phyloP scores from a whole-genome alignment of 2,329 filamentous ascomycete genomes.

The Zalaria sp. region DNA sequence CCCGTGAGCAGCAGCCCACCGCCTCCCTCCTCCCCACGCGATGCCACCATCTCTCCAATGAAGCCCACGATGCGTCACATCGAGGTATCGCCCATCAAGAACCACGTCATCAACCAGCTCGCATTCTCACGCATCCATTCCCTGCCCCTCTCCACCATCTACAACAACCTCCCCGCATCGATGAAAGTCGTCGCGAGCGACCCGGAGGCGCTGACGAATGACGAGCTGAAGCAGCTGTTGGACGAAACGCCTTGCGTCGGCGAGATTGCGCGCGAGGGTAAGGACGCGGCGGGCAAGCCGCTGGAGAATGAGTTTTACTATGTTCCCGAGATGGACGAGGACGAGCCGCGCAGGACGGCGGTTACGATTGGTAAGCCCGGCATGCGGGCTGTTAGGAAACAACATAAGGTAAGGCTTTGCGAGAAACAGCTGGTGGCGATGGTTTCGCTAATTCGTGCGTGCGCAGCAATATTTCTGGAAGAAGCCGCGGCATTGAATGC shows the following conservation, averaged over 20 bases:
- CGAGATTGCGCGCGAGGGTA: constrained; percentile 78
- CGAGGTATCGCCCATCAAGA: constrained; percentile 42
- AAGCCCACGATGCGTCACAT: constrained; percentile 4
- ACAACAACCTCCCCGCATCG: constrained; percentile 66
- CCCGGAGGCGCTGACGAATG: constrained; percentile 36
- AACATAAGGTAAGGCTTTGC: constrained; percentile 68
- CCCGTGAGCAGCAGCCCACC: background rate
- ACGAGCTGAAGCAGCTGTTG: constrained; percentile 56
- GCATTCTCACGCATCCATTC: constrained; percentile 89
- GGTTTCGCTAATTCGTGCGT: background rate
- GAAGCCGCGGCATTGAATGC: constrained; percentile 3
- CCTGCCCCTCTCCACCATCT: constrained; percentile 76
- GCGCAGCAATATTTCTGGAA: constrained; percentile 9
- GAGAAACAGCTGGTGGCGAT: background rate
- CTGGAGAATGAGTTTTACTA: constrained; percentile 98
- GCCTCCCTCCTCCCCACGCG: constrained; percentile 3
- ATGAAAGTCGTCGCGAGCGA: constrained; percentile 15
- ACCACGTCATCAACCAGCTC: constrained; percentile 89
- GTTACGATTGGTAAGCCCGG: constrained; percentile 83
- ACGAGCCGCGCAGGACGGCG: constrained; percentile 63
- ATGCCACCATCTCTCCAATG: constrained; percentile 12
- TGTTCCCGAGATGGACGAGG: constrained; percentile 70
- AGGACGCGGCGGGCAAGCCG: constrained; percentile 85
- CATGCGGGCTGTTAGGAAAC: constrained; percentile 78
- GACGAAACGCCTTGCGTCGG: constrained; percentile 68